Percentiles rank a stretch among this genome's conserved stretches.
phyloP scores from a whole-genome alignment of 129 eudicot species.

The Pittosporum tobira region DNA sequence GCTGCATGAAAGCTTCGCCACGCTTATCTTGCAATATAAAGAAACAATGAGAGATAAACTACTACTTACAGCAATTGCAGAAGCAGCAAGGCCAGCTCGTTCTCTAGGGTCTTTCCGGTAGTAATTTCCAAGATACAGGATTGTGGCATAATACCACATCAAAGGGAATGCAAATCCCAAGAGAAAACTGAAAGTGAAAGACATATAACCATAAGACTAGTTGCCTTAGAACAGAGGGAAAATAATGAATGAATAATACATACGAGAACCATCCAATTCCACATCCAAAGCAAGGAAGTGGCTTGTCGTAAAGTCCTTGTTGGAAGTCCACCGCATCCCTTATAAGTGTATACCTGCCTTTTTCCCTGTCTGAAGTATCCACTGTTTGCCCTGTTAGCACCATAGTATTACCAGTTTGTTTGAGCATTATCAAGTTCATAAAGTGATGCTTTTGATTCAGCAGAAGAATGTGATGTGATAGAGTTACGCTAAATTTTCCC shows the following conservation, averaged over 20 bases:
- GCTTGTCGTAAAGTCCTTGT: slow-evolving; percentile 63
- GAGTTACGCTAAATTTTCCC: too few species aligned
- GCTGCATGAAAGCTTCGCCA: background rate
- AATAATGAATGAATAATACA: slow-evolving; percentile 18
- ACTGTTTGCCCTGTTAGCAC: slow-evolving; percentile 35
- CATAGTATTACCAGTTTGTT: background rate
- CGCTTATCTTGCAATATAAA: background rate
- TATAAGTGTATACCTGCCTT: slow-evolving; percentile 56
- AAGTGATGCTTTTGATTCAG: slow-evolving; percentile 3
- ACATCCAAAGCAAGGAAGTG: slow-evolving; percentile 95
- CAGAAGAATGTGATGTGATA: background rate
- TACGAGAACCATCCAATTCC: slow-evolving; percentile 96
- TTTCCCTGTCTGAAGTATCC: slow-evolving; percentile 41
- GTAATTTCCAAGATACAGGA: slow-evolving; percentile 69
- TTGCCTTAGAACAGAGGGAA: background rate
- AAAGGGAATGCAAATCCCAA: slow-evolving; percentile 62
- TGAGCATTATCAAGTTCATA: background rate
- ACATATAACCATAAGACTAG: background rate
- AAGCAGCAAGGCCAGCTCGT: slow-evolving; percentile 92
- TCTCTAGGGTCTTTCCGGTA: slow-evolving; percentile 88
- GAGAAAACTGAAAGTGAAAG: slow-evolving; percentile 39
- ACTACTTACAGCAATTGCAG: slow-evolving; percentile 72
- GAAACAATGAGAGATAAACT: background rate
- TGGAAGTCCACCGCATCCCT: slow-evolving; percentile 54
- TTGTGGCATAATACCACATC: slow-evolving; percentile 80